Evolutionary conservation across 1,284 basidiomycete genomes (phyloP), one percentile per base, ranked within the genome.

Genomic region (Sporisorium exsertum): DNA sequence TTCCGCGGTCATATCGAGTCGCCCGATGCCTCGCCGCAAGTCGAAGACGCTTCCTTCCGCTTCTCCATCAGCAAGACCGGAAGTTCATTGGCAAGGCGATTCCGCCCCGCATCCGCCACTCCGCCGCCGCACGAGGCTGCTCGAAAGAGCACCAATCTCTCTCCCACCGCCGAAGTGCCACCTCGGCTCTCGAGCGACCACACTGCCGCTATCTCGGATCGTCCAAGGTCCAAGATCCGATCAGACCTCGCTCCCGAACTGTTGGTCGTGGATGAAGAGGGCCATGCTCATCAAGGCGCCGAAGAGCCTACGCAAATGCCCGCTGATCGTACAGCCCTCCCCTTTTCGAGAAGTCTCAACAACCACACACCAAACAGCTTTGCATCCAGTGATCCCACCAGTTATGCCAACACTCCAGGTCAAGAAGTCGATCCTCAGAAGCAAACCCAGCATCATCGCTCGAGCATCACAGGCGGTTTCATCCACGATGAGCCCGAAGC

Each of bases 251-350:
- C 45, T 12, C 72, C 68, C 2, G 68, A 71, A 29, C 24, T 78
- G 52, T 46, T 69, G 7, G 72, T 69, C n/a, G 76, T 75, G 4
- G 76, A 76, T 26, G 68, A 74, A 33, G 76, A 78, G 45, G 75
- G 72, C 3, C 66, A 65, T 2, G n/a, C 52, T 0, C 71, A 64
- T 9, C 54, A 55, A 37, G 60, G 53, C 3, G 47, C 57, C 32
- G 56, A 58, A 4, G 27, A 15, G 5, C 3, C 57, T 6, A 43
- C n/a, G 18, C 43, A 27, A 9, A 50, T 33, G 16, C 27, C 46
- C 9, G 8, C 27, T 3, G 3, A 20, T 24, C 66, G 59, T 18
- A 52, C 59, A 5, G 29, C 32, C 18, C 18, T 64, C 0, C 58
- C 72, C 6, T 50, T 51, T 32, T 51, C 60, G n/a, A 63, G 51